Conservation (phyloP, 768 basidiomycete genomes). For the Lyophyllum atratum region DNA sequence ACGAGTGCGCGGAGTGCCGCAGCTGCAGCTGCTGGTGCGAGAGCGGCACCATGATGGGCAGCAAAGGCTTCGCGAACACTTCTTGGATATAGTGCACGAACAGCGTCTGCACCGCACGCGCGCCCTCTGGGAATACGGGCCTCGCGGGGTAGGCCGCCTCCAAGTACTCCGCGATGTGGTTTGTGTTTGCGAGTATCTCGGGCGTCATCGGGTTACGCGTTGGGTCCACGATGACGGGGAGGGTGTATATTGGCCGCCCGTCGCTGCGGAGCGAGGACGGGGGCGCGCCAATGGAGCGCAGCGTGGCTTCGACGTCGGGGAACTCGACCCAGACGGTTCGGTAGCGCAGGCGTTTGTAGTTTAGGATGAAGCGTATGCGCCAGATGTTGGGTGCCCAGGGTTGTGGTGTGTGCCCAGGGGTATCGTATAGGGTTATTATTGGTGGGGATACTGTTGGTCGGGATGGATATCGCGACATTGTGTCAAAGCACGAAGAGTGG, state of each 20-base stretch:
- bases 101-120: slow-evolving; percentile 64
- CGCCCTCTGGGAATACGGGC: slow-evolving; percentile 70
- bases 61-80: slow-evolving; percentile 62
- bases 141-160: slow-evolving; percentile 69
- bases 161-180: slow-evolving; percentile 71
- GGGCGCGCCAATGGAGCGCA: slow-evolving; percentile 60
- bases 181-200: slow-evolving; percentile 57
- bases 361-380: slow-evolving; percentile 76
- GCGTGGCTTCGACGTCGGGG: slow-evolving; percentile 62
- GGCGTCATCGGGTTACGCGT: slow-evolving; percentile 45
- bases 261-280: slow-evolving; percentile 56
- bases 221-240: slow-evolving; percentile 71
- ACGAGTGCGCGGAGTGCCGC: slow-evolving; percentile 54
- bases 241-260: slow-evolving; percentile 63
- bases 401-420: slow-evolving; percentile 57
- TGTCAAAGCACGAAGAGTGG: not conserved
- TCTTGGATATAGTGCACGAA: slow-evolving; percentile 75
- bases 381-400: slow-evolving; percentile 82
- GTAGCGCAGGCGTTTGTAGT: slow-evolving; percentile 73
- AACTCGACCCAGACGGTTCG: slow-evolving; percentile 73
- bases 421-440: slow-evolving; percentile 66
- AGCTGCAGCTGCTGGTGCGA: slow-evolving; percentile 63
- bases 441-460: slow-evolving; percentile 33
- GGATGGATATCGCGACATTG: slow-evolving; percentile 20
- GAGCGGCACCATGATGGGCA: slow-evolving; percentile 71